phyloP scores from a whole-genome alignment of 2,329 filamentous ascomycete genomes.

The Phyllosticta citrichinensis region DNA sequence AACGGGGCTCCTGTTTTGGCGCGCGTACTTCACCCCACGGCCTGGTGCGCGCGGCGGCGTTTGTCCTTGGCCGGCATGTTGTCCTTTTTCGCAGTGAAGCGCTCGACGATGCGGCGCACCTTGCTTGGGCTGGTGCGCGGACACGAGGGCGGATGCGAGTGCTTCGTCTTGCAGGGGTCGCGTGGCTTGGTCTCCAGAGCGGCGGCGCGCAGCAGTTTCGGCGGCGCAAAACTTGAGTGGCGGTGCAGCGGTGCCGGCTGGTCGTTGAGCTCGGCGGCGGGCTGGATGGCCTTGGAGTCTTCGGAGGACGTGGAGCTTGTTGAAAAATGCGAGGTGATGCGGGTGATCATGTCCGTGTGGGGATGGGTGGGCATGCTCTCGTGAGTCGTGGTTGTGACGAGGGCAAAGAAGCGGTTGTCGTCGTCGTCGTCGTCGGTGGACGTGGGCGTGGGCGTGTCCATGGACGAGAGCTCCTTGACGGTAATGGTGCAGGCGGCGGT shows the following conservation, averaged over 20 bases:
- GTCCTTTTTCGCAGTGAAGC: neutral
- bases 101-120: neutral
- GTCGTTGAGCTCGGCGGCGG: neutral
- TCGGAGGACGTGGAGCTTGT: neutral
- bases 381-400: neutral
- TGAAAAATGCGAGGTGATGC: neutral
- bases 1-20: neutral
- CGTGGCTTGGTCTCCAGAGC: neutral
- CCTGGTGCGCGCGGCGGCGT: neutral
- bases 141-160: neutral
- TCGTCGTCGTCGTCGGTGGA: neutral
- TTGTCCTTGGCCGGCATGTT: neutral
- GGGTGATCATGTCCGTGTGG: neutral
- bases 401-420: slow-evolving; percentile 1
- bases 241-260: neutral
- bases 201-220: neutral
- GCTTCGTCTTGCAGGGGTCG: neutral
- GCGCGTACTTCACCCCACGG: neutral
- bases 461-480: slow-evolving; percentile 7
- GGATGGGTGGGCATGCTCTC: neutral
- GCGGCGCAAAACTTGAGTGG: neutral
- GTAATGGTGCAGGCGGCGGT: slow-evolving; percentile 9
- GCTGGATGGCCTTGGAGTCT: neutral
- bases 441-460: slow-evolving; percentile 7
- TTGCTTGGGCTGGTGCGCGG: neutral